Evolutionary conservation across 2,329 filamentous ascomycete species (phyloP).

Genomic region (Fusarium sp.): DNA sequence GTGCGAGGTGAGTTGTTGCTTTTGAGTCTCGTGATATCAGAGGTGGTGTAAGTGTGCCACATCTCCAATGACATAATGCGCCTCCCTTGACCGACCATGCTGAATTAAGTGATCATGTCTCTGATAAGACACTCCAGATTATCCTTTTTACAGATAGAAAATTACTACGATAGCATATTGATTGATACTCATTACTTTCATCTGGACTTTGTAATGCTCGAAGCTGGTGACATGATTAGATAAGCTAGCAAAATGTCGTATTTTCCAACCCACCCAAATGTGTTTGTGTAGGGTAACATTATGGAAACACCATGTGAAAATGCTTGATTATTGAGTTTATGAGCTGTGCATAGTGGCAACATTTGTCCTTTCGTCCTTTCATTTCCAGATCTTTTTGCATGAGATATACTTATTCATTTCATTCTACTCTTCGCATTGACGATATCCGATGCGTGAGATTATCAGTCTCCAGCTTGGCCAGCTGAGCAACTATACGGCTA

Average conservation of each 20-base stretch:
- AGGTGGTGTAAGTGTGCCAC: conserved; percentile 19
- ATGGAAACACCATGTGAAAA: conserved; percentile 5
- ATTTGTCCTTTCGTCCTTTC: neutral
- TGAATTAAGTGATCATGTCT: neutral
- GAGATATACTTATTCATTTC: neutral
- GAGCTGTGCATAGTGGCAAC: neutral
- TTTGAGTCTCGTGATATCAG: conserved; percentile 23
- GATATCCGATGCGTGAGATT: conserved; percentile 84
- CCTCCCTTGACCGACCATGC: neutral
- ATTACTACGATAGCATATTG: neutral
- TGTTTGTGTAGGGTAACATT: conserved; percentile 25
- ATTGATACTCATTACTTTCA: neutral
- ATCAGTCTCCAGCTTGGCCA: conserved; percentile 94
- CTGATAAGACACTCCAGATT: neutral
- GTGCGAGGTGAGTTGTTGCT: neutral
- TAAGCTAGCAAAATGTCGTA: conserved; percentile 24
- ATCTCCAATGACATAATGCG: conserved; percentile 35
- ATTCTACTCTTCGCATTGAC: neutral
- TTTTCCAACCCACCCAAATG: neutral
- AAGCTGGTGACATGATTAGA: conserved; percentile 22
- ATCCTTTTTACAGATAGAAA: neutral
- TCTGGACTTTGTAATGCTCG: neutral
- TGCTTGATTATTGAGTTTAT: neutral
- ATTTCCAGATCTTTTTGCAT: neutral
- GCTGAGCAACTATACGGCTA: conserved; percentile 91